Percentiles rank a stretch among this genome's conserved stretches.
Conservation (phyloP, 2,329 filamentous ascomycete genomes). For the Trichoderma oligosporum region DNA sequence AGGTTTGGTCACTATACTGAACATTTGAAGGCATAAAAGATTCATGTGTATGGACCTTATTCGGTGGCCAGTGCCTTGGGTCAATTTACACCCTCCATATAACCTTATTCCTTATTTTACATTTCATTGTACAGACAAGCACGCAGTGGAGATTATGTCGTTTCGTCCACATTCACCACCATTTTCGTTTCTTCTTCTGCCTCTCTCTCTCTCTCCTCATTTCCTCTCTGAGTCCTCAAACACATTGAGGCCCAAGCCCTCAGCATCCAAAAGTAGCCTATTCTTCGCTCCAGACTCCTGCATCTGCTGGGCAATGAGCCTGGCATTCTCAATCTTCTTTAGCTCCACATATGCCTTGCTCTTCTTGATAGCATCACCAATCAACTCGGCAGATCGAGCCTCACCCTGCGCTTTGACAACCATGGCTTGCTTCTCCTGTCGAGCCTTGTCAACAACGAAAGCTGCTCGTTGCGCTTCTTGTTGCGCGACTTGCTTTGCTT, state of each 20-base stretch:
- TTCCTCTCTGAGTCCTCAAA: constrained; percentile 52
- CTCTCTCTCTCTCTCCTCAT: constrained; percentile 27
- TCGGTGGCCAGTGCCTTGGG: neutral
- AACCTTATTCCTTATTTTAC: constrained; percentile 32
- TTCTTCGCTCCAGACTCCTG: constrained; percentile 85
- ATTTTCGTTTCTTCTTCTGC: constrained; percentile 14
- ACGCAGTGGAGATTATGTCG: constrained; percentile 49
- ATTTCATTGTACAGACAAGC: constrained; percentile 29
- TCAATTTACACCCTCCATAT: neutral
- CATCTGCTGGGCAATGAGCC: constrained; percentile 79
- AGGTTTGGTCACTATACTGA: too few relatives aligned
- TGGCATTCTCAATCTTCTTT: constrained; percentile 96
- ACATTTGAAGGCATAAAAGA: constrained; percentile 4
- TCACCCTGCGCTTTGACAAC: constrained; percentile 99
- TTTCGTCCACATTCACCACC: constrained; percentile 20
- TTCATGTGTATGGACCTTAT: neutral
- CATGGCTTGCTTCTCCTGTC: constrained; percentile 99
- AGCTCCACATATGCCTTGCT: constrained; percentile 93
- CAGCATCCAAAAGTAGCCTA: constrained; percentile 87
- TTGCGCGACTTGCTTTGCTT: constrained; percentile 71
- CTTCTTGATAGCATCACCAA: constrained; percentile 99
- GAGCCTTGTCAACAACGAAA: constrained; percentile 97
- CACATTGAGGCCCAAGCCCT: constrained; percentile 89
- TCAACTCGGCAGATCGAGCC: constrained; percentile 93
- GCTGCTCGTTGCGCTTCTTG: constrained; percentile 97